phyloP scores from a whole-genome alignment of 176 grass and related monocot genomes.

The Olyra latifolia region DNA sequence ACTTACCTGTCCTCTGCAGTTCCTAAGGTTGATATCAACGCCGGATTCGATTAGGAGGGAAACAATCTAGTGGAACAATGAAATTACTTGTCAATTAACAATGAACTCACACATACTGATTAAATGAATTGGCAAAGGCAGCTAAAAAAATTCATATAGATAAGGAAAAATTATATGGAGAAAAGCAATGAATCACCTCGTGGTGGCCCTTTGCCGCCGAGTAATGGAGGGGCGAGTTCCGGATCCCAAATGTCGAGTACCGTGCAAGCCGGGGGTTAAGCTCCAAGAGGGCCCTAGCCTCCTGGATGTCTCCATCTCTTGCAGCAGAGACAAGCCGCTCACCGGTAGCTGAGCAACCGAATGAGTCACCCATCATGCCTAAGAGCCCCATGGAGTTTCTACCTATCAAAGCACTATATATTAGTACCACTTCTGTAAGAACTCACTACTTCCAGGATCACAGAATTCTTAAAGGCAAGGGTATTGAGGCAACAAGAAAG shows the following conservation, averaged over 20 bases:
- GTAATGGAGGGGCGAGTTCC: constrained; percentile 91
- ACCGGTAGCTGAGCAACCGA: constrained; percentile 83
- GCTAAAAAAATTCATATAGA: constrained; percentile 11
- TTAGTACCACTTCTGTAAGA: constrained; percentile 18
- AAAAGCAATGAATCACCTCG: constrained; percentile 62
- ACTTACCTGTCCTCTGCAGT: constrained; percentile 82
- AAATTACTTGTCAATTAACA: constrained; percentile 32
- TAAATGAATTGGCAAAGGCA: constrained; percentile 1
- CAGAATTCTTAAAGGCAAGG: constrained; percentile 3
- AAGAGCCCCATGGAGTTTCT: constrained; percentile 70
- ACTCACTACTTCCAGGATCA: not conserved
- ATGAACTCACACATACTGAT: not conserved
- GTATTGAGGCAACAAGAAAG: not conserved
- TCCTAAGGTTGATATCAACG: constrained; percentile 85
- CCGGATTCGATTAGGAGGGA: constrained; percentile 91
- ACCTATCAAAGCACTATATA: constrained; percentile 29
- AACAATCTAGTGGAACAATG: constrained; percentile 56
- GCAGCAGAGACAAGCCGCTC: constrained; percentile 82
- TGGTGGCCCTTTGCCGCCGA: constrained; percentile 88
- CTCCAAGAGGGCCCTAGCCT: constrained; percentile 83
- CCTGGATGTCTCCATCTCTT: constrained; percentile 89
- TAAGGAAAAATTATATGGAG: constrained; percentile 2
- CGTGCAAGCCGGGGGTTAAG: constrained; percentile 82
- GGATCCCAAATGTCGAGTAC: constrained; percentile 83
- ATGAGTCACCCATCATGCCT: constrained; percentile 73